A percentile compares a stretch with the other conserved stretches of the same genome.
Evolutionary conservation across 208 protist species (phyloP).

Genomic region (Hexamita inflata): DNA sequence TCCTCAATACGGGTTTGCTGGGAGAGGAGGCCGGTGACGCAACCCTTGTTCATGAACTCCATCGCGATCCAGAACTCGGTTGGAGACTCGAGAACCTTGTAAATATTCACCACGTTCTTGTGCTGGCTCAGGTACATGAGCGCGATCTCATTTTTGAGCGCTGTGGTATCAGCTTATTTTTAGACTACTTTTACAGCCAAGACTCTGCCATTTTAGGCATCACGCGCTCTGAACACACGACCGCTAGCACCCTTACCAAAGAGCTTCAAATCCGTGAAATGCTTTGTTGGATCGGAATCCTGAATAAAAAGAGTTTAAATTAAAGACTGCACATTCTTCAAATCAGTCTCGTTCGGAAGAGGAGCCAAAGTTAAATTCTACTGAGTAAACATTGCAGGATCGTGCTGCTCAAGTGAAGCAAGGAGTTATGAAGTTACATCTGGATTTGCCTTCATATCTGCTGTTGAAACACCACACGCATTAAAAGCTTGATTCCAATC

Average conservation of each 20-base stretch:
- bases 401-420: background rate
- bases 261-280: background rate
- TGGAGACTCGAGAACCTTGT: background rate
- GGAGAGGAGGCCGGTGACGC: constrained; percentile 49
- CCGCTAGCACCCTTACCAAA: constrained; percentile 27
- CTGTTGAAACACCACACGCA: too few species aligned
- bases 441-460: background rate
- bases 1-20: background rate
- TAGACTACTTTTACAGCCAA: constrained; percentile 29
- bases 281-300: background rate
- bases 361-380: background rate
- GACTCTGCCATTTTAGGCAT: background rate
- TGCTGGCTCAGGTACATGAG: constrained; percentile 16
- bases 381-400: background rate
- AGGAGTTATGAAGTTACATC: background rate
- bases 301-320: background rate
- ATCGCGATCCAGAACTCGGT: constrained; percentile 48
- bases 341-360: background rate
- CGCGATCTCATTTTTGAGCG: constrained; percentile 34
- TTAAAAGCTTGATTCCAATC: too few species aligned
- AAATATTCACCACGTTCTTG: constrained; percentile 12
- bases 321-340: background rate
- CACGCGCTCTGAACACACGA: constrained; percentile 13
- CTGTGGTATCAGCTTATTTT: background rate
- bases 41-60: constrained; percentile 54